Evolutionary conservation across 352 stramenopile genomes (phyloP).

Genomic region (Porosira glacialis): DNA sequence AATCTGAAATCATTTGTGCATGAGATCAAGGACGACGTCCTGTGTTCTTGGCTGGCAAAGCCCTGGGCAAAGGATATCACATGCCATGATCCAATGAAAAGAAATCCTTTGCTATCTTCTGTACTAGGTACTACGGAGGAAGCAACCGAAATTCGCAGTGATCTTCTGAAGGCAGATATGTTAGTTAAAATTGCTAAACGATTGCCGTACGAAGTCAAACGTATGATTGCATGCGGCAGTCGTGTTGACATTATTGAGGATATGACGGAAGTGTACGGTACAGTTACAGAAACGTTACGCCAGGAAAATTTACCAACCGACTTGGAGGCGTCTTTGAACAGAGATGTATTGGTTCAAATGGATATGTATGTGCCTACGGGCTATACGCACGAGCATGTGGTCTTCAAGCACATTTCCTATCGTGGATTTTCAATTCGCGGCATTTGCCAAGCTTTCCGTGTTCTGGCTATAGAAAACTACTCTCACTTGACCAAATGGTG

Average conservation of each 20-base stretch:
- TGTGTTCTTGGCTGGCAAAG: not conserved
- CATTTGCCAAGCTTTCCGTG: not conserved
- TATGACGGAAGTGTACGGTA: no score
- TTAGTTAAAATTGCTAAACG: not conserved
- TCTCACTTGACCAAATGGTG: constrained; percentile 13
- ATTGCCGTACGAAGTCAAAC: not conserved
- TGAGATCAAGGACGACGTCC: not conserved
- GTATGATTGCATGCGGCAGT: not conserved
- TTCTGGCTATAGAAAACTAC: constrained; percentile 18
- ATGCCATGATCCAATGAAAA: not conserved
- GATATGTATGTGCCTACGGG: not conserved
- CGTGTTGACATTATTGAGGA: no score
- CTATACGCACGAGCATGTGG: not conserved
- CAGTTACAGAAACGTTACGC: no score
- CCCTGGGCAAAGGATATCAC: not conserved
- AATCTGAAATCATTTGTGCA: not conserved
- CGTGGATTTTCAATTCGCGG: not conserved
- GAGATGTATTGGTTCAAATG: no score
- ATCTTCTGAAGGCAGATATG: not conserved
- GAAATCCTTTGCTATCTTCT: not conserved
- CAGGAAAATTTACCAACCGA: no score
- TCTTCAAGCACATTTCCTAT: constrained; percentile 1
- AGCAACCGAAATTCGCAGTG: not conserved
- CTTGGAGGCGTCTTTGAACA: no score
- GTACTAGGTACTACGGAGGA: not conserved